Evolutionary conservation across 2,329 filamentous ascomycete genomes (phyloP).

Genomic region (Ophiostoma ulmi): DNA sequence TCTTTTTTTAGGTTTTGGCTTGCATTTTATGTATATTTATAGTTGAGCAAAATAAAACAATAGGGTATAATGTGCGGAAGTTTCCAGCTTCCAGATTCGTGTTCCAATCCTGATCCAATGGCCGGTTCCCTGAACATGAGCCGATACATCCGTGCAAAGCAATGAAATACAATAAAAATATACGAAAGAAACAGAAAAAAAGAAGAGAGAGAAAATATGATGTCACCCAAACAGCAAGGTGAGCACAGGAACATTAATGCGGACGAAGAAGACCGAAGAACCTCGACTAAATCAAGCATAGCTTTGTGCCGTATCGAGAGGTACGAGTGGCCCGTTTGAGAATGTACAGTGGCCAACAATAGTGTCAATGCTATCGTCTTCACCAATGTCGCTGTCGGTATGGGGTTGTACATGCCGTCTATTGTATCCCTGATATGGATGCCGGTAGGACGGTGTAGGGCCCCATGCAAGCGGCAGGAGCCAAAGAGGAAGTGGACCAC

Average conservation of each 20-base stretch:
- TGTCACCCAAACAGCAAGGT: not conserved
- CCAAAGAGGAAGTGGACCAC: conserved; percentile 33
- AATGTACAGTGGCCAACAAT: conserved; percentile 43
- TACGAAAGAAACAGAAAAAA: not conserved
- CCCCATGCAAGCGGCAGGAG: conserved; percentile 42
- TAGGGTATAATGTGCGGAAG: not conserved
- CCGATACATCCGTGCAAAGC: not conserved
- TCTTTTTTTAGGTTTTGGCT: too few species aligned
- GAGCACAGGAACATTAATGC: not conserved
- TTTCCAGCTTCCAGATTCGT: not conserved
- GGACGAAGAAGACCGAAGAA: too few species aligned
- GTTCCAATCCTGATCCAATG: not conserved
- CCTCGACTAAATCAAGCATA: conserved; percentile 35
- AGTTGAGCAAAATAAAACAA: not conserved
- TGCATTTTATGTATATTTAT: not conserved
- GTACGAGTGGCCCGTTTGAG: conserved; percentile 36
- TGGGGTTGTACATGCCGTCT: conserved; percentile 29
- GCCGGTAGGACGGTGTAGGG: conserved; percentile 35
- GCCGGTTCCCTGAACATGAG: not conserved
- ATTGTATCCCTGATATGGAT: conserved; percentile 30
- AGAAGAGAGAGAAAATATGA: not conserved
- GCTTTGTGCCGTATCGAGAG: conserved; percentile 36
- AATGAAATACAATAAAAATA: not conserved
- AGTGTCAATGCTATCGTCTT: conserved; percentile 17
- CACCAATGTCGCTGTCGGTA: not conserved